phyloP scores from a whole-genome alignment of 345 rosid genomes.

The Orychophragmus violaceus region DNA sequence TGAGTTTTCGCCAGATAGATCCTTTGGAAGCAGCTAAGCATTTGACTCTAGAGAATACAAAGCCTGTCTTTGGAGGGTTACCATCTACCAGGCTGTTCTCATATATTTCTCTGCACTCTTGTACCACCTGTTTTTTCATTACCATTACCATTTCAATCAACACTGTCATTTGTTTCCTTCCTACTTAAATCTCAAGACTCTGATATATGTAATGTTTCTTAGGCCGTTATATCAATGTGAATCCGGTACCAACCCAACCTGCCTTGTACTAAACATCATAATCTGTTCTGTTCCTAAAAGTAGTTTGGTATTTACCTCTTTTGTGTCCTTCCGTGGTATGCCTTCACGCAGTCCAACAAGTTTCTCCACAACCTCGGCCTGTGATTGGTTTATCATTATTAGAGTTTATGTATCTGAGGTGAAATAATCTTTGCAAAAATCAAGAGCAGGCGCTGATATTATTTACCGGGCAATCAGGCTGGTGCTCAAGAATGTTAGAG shows the following conservation, averaged over 20 bases:
- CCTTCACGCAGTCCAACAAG: constrained; percentile 94
- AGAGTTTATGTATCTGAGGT: neutral
- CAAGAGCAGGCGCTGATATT: constrained; percentile 9
- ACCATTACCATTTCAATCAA: constrained; percentile 5
- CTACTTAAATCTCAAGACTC: neutral
- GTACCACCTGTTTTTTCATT: constrained; percentile 58
- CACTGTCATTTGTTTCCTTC: neutral
- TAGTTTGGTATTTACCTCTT: constrained; percentile 58
- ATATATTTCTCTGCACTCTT: constrained; percentile 94
- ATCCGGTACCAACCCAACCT: neutral
- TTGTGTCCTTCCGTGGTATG: constrained; percentile 92
- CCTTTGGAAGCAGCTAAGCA: constrained; percentile 64
- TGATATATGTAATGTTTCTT: neutral
- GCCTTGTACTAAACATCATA: neutral
- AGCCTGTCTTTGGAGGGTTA: constrained; percentile 78
- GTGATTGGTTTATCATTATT: constrained; percentile 12
- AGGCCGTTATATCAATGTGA: neutral
- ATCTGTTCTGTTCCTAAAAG: neutral
- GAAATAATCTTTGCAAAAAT: neutral
- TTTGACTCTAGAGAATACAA: constrained; percentile 80
- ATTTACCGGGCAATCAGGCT: constrained; percentile 94
- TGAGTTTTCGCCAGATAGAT: constrained; percentile 70
- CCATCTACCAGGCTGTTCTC: constrained; percentile 84
- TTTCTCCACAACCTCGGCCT: constrained; percentile 98
- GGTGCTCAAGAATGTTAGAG: constrained; percentile 93